A percentile compares a stretch with the other conserved stretches of the same genome.
Evolutionary conservation across 108 stramenopile species (phyloP).

Genomic region (Cyclotella atomus): DNA sequence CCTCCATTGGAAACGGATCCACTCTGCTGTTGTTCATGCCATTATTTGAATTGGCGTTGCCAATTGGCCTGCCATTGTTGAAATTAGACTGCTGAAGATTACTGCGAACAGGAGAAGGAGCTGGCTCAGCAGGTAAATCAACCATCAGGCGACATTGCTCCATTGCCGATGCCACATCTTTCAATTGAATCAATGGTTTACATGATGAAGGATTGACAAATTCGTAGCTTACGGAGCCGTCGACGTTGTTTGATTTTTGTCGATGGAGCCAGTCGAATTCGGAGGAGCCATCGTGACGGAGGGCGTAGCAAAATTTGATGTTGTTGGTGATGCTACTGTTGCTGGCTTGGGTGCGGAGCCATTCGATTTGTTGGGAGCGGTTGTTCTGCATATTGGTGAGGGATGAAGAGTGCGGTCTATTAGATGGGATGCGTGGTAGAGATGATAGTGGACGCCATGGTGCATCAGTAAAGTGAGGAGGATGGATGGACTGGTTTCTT

Average conservation of each 20-base stretch:
- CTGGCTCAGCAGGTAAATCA: constrained; percentile 27
- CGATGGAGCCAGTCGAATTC: constrained; percentile 33
- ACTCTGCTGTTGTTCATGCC: not conserved
- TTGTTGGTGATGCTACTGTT: constrained; percentile 1
- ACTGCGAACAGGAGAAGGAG: not conserved
- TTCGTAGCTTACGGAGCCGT: not conserved
- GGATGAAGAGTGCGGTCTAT: no score
- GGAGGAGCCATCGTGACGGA: constrained; percentile 25
- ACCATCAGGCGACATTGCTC: constrained; percentile 5
- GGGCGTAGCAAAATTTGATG: constrained; percentile 37
- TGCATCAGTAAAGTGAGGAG: no score
- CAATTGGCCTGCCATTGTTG: not conserved
- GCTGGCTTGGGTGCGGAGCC: constrained; percentile 2
- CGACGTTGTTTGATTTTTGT: not conserved
- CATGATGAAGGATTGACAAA: not conserved
- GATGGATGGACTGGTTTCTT: no score
- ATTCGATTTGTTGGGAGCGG: constrained; percentile 2
- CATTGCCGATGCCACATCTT: constrained; percentile 21
- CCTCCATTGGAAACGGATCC: not conserved
- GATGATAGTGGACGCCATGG: no score
- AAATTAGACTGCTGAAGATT: not conserved
- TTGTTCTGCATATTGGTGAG: constrained; percentile 36
- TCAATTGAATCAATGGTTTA: constrained; percentile 6
- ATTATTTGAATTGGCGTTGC: not conserved
- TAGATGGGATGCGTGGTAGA: no score